Evolutionary conservation across 2,329 filamentous ascomycete genomes (phyloP), one percentile per base, ranked within the genome.

Genomic region (Apiospora aurea): DNA sequence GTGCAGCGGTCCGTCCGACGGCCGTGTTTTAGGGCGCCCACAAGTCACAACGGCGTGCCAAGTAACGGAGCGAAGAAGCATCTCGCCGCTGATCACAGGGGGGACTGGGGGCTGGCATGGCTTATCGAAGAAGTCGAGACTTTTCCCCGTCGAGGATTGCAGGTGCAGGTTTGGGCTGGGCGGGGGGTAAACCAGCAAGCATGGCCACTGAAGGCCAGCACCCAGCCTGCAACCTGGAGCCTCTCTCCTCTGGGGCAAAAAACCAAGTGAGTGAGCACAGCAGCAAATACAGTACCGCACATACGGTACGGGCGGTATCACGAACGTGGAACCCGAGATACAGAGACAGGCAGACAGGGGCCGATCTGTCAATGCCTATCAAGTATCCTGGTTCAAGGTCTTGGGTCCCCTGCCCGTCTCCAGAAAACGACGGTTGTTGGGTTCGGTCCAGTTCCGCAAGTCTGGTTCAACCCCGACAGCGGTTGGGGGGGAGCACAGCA

Each of bases 401-500:
- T 34, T 61, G 26, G 51, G 14, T 38, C 57, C 53, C 53, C 34
- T 64, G 57, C 29, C 29, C 29, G 29, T 41, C 57, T 64, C 57
- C 57, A 64, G 57, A 64, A 64, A n/a, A 64, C 18, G 18, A 64
- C 57, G 53, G 53, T 41, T 41, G 57, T 64, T 64, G 57, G 57
- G 57, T 64, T 64, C 57, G 57, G 57, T 41, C 29, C 34, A 24
- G 57, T 64, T 41, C 57, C 57, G 57, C 34, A 64, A 64, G 57
- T n/a, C 57, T 64, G 57, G 57, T 64, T n/a, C 29, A 64, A 64
- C 57, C 57, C 57, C 57, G 57, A 64, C 34, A 64, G 34, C 57
- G 34, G 57, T 64, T 64, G 57, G 51, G 29, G 29, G 11, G 29
- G 29, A 26, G 21, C 6, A 18, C 16, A 18, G 44, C 16, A 44